A percentile compares a stretch with the other conserved stretches of the same genome.
These are phyloP conservation scores for Phytopythium ostracodes DNA, from an alignment of 352 stramenopile species.

Conservation along the genomic window DNA sequence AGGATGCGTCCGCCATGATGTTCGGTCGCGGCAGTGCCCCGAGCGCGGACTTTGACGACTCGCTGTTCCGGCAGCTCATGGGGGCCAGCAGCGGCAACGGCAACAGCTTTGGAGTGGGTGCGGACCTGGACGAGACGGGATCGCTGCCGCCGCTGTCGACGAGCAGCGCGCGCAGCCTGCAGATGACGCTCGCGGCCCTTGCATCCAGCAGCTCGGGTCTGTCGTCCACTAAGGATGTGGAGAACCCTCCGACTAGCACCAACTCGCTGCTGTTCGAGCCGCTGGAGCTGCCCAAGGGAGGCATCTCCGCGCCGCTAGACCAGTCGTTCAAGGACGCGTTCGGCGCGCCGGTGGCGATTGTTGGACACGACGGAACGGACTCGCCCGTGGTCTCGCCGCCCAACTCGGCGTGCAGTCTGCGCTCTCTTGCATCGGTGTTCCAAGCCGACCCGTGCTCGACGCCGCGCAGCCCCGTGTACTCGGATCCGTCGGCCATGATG, in stretches of 20 bases:
- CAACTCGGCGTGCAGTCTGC: conserved; percentile 6
- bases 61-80: conserved; percentile 42
- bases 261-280: conserved; percentile 33
- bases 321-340: conserved; percentile 21
- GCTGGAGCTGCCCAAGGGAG: conserved; percentile 22
- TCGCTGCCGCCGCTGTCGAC: conserved; percentile 5
- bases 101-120: neutral
- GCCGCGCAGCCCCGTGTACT: conserved; percentile 6
- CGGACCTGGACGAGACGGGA: conserved; percentile 2
- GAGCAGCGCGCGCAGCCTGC: conserved; percentile 5
- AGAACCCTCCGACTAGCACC: conserved; percentile 13
- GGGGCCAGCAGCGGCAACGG: neutral
- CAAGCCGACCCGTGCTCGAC: conserved; percentile 8
- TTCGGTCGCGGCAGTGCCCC: neutral
- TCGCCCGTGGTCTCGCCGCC: conserved; percentile 10
- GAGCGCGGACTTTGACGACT: conserved; percentile 28
- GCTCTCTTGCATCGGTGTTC: conserved; percentile 1
- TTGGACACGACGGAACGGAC: neutral
- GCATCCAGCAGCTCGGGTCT: conserved; percentile 1
- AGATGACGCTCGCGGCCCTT: conserved; percentile 8
- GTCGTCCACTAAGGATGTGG: conserved; percentile 3
- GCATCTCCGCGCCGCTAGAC: conserved; percentile 8
- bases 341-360: conserved; percentile 1
- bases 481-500: conserved; percentile 24
- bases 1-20: conserved; percentile 15